A percentile compares a stretch with the other conserved stretches of the same genome.
Evolutionary conservation across 345 rosid species (phyloP).

Genomic region (Dipteronia dyeriana): DNA sequence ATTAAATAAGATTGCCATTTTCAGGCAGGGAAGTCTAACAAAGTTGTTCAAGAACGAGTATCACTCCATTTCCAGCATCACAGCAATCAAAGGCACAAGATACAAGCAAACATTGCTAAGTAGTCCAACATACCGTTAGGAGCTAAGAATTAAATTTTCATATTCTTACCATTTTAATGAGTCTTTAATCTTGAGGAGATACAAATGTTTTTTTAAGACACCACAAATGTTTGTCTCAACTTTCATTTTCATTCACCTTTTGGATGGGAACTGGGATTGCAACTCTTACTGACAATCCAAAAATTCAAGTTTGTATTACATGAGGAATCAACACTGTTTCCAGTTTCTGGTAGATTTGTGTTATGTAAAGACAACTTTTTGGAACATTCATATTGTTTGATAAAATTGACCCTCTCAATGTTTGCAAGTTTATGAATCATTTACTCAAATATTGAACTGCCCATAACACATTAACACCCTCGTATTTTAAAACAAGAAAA

Average conservation of each 20-base stretch:
- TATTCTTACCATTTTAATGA: neutral
- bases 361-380: neutral
- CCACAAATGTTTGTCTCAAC: too few relatives aligned
- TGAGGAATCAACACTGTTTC: neutral
- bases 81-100: neutral
- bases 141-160: neutral
- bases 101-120: neutral
- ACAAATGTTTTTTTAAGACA: too few relatives aligned
- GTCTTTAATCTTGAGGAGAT: neutral
- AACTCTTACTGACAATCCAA: neutral
- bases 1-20: neutral
- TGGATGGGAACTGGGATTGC: too few relatives aligned
- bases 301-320: neutral
- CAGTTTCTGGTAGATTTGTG: neutral
- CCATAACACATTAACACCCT: neutral
- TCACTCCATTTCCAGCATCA: too few relatives aligned
- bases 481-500: too few relatives aligned
- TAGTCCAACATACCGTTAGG: neutral
- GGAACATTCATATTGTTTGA: neutral
- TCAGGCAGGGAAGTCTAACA: too few relatives aligned
- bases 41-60: too few relatives aligned
- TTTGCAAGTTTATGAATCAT: neutral
- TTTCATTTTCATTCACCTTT: too few relatives aligned
- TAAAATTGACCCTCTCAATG: neutral
- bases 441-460: neutral